Evolutionary conservation across 352 stramenopile genomes (phyloP).

Genomic region (Phytophthora rubi): DNA sequence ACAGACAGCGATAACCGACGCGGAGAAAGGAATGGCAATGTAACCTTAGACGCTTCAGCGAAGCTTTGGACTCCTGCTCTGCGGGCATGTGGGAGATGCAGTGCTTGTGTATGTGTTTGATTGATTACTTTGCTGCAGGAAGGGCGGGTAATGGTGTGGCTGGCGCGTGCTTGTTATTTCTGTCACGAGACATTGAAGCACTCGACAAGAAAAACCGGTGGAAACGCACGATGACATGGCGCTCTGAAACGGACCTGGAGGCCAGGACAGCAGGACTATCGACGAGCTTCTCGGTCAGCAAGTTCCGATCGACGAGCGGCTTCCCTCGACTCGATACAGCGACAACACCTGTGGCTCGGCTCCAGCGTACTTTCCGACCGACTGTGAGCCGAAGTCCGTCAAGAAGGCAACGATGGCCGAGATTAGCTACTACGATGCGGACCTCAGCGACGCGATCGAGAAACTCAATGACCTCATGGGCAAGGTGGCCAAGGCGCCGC

Average conservation of each 20-base stretch:
- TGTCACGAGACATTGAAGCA: conserved; percentile 10
- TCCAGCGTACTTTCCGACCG: conserved; percentile 15
- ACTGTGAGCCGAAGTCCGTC: neutral
- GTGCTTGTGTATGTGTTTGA: conserved; percentile 3
- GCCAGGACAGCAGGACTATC: conserved; percentile 8
- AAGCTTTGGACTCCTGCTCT: conserved; percentile 7
- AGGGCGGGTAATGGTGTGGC: neutral
- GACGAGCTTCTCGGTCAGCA: conserved; percentile 3
- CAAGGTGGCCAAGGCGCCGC: conserved; percentile 80
- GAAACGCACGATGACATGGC: conserved; percentile 29
- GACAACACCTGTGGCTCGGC: neutral
- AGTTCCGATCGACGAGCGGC: conserved; percentile 12
- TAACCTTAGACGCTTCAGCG: conserved; percentile 47
- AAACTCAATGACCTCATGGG: conserved; percentile 89
- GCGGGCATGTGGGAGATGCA: neutral
- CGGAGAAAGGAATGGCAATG: conserved; percentile 40
- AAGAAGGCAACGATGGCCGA: conserved; percentile 63
- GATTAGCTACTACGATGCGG: conserved; percentile 89
- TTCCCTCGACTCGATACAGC: conserved; percentile 8
- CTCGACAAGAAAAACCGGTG: conserved; percentile 31
- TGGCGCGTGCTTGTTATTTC: conserved; percentile 27
- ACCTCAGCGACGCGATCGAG: conserved; percentile 82
- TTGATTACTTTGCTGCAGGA: conserved; percentile 1
- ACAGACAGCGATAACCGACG: conserved; percentile 31
- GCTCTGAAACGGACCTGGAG: conserved; percentile 32